Evolutionary conservation across 805 yeast genomes (phyloP), one percentile per base, ranked within the genome.

Genomic region (Candida incommunis): DNA sequence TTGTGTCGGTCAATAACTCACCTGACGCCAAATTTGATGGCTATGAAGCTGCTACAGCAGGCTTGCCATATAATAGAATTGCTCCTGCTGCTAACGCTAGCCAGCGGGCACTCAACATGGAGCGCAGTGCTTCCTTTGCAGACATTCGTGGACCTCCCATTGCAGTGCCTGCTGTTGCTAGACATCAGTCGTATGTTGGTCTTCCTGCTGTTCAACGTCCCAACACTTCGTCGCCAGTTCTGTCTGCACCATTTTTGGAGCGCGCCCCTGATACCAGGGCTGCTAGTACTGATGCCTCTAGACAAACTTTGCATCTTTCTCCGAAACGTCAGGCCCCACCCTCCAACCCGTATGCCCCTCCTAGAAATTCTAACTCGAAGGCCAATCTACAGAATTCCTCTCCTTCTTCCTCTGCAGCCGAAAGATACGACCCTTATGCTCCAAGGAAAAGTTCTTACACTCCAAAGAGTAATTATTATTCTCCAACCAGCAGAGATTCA

Each of bases 31-130:
- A 67, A 31, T 82, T 81, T 9, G 76, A 78, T 0, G 81, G 82
- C 60, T 78, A 84, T 44, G 80, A 77, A 46, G 80, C 77, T 58
- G 78, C 82, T 31, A 87, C 88, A 1, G 65, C 73, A 2, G 65
- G 78, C n/a, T 79, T 87, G 1, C 68, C 37, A 5, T 31, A 9
- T 18, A 31, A 31, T 31, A 11, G 9, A 11, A 18, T 7, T 5
- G 18, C 18, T 5, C 5, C 20, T n/a, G 37, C 18, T 13, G 13
- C 66, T 34, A 66, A 70, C 1, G 71, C 77, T 2, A n/a, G n/a
- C n/a, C n/a, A n/a, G n/a, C n/a, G n/a, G n/a, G n/a, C n/a, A n/a
- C n/a, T n/a, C n/a, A 58, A 56, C 21, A 45, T 62, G 20, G 74
- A 71, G 50, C 50, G 63, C 20, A 45, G 54, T 13, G 59, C 34